A percentile compares a stretch with the other conserved stretches of the same genome.
phyloP scores from a whole-genome alignment of 495 filamentous ascomycete genomes.

The Aspergillus ellipticus region DNA sequence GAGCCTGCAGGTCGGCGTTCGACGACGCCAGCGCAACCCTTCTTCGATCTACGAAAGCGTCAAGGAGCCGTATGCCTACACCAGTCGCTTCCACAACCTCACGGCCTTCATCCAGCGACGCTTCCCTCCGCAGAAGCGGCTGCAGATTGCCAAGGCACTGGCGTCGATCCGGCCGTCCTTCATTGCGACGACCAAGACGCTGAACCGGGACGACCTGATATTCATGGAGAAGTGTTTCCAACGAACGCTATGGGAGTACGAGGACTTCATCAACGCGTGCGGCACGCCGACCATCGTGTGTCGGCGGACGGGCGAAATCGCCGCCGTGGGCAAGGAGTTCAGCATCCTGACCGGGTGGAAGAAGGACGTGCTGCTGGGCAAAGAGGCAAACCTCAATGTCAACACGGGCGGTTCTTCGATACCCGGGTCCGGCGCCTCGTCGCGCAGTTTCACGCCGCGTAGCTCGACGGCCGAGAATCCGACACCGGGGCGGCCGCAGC shows the following conservation, averaged over 20 bases:
- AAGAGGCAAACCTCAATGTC: slow-evolving; percentile 82
- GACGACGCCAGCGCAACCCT: slow-evolving; percentile 64
- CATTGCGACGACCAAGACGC: slow-evolving; percentile 77
- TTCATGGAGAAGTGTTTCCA: slow-evolving; percentile 98
- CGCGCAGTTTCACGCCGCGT: slow-evolving; percentile 51
- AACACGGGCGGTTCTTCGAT: slow-evolving; percentile 56
- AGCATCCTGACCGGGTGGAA: slow-evolving; percentile 91
- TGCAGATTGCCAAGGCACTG: slow-evolving; percentile 81
- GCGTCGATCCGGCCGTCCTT: slow-evolving; percentile 89
- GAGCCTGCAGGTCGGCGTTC: slow-evolving; percentile 43
- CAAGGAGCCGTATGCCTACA: slow-evolving; percentile 86
- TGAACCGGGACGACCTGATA: slow-evolving; percentile 82
- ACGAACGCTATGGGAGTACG: slow-evolving; percentile 84
- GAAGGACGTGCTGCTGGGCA: slow-evolving; percentile 84
- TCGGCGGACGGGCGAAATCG: slow-evolving; percentile 87
- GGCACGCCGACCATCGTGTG: slow-evolving; percentile 90
- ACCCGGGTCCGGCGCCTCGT: slow-evolving; percentile 30
- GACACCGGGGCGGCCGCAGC: slow-evolving; percentile 49
- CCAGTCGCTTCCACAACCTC: slow-evolving; percentile 82
- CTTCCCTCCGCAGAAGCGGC: slow-evolving; percentile 62
- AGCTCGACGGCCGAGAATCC: slow-evolving; percentile 25
- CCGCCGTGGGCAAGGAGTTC: slow-evolving; percentile 91
- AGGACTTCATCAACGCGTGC: slow-evolving; percentile 82
- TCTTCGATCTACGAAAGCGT: slow-evolving; percentile 85
- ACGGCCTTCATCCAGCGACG: slow-evolving; percentile 76